Evolutionary conservation across 1,284 basidiomycete species (phyloP).

Genomic region (Anthracocystis panici-leucophaei): DNA sequence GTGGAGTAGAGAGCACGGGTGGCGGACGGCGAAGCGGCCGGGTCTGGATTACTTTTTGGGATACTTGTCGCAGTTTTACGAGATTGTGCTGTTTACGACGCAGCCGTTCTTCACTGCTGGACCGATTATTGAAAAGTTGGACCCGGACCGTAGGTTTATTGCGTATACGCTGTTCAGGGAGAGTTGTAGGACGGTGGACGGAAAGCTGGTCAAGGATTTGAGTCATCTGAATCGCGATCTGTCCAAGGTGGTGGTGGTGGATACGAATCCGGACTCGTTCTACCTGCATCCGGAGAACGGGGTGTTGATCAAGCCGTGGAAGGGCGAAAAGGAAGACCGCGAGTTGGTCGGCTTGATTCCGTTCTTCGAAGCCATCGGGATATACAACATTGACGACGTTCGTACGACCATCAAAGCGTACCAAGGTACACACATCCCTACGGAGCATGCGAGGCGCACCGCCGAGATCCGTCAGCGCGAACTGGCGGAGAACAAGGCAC

Average conservation of each 20-base stretch:
- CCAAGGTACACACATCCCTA: conserved; percentile 85
- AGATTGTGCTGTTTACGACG: conserved; percentile 94
- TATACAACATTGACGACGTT: conserved; percentile 76
- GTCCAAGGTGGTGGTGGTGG: conserved; percentile 88
- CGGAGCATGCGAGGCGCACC: conserved; percentile 89
- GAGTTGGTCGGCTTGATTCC: conserved; percentile 91
- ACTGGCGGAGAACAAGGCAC: conserved; percentile 71
- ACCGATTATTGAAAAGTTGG: conserved; percentile 92
- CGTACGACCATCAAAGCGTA: conserved; percentile 88
- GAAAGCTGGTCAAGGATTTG: conserved; percentile 78
- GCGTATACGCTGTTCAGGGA: conserved; percentile 92
- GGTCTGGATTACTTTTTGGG: conserved; percentile 97
- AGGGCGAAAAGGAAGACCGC: conserved; percentile 79
- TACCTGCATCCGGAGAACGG: conserved; percentile 89
- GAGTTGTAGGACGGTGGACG: conserved; percentile 60
- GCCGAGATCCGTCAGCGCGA: conserved; percentile 77
- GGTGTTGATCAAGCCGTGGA: conserved; percentile 87
- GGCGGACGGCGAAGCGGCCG: conserved; percentile 77
- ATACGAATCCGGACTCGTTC: conserved; percentile 83
- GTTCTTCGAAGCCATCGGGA: conserved; percentile 84
- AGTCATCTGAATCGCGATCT: conserved; percentile 93
- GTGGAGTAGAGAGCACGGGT: conserved; percentile 75
- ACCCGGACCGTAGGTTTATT: conserved; percentile 90
- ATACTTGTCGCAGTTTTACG: conserved; percentile 96
- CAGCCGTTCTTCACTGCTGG: conserved; percentile 89